Conservation (phyloP, 1,284 basidiomycete genomes). For the Caloboletus firmus region DNA sequence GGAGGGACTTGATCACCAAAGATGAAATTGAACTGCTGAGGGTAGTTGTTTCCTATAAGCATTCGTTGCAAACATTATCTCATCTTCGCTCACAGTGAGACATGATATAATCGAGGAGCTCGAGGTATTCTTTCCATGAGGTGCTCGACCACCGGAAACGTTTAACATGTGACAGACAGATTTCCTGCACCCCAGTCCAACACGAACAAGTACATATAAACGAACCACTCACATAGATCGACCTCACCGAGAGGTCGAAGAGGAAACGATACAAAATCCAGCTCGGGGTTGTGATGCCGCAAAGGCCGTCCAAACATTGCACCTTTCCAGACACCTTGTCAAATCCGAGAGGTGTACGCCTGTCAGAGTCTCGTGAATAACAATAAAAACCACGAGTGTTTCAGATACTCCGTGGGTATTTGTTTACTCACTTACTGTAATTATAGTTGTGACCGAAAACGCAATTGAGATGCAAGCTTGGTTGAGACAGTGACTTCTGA, state of each 20-base stretch:
- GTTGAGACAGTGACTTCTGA: too few species aligned
- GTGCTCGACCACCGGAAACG: not conserved
- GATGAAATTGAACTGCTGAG: not conserved
- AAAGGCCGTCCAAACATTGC: too few species aligned
- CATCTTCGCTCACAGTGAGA: not conserved
- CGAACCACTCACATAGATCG: not conserved
- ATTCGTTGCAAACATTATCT: too few species aligned
- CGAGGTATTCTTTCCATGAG: not conserved
- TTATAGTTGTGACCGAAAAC: too few species aligned
- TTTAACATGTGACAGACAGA: not conserved
- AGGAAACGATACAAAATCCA: not conserved
- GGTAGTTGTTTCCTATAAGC: not conserved
- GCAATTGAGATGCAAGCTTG: too few species aligned
- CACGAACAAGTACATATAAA: not conserved
- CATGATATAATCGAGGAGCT: not conserved
- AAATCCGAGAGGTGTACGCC: too few species aligned
- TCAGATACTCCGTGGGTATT: too few species aligned
- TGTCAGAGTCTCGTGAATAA: too few species aligned
- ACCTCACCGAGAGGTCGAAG: too few species aligned
- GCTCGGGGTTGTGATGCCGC: too few species aligned
- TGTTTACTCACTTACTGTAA: too few species aligned
- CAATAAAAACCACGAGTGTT: too few species aligned
- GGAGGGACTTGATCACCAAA: not conserved
- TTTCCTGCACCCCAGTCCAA: not conserved
- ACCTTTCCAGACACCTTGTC: not conserved